Base-by-base conservation (phyloP, 495 filamentous ascomycete species). In the Copromyces sp. region DNA sequence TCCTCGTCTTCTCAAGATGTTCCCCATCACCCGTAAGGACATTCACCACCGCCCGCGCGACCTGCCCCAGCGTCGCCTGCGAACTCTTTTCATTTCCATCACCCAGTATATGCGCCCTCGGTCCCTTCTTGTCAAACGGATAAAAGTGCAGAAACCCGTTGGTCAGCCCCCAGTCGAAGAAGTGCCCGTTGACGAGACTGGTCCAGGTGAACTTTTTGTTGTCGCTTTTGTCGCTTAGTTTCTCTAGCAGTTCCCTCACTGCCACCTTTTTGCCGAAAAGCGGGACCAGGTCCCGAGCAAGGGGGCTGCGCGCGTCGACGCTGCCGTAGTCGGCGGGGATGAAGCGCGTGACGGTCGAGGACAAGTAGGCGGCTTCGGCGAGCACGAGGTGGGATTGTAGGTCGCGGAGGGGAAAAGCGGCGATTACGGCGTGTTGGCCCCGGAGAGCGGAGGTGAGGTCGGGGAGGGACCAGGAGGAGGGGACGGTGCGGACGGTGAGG, bases 321-420 rank as follows among this genome's bases (percentile, higher is more conserved):
- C 75, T 68, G 20, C 88, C 89, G 70, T 84, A 90, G 70, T 88
- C 87, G 45, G 85, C 85, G 0, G 88, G 88, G 41, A 90, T 80
- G 76, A 86, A 85, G 37, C 87, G 83, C 74, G 78, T 70, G 3
- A 90, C 86, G 5, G 81, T 80, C 0, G 83, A 83, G 1, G 79
- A 79, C 35, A 82, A 79, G 14, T 17, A 65, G 12, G 86, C 82
- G 7, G 88, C 88, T 39, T 87, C 83, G 47, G 88, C 80, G 45
- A 88, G 78, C 9, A 77, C 74, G 0, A 82, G 75, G 69, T 89
- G 86, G 3, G 75, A 73, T 0, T 75, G 47, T 20, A 84, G 42
- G 2, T 78, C 73, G 4, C 68, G 61, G 14, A 79, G 59, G 2
- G 78, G 77, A 14, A 88, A 76, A 29, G 81, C 61, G 68, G 75